Base-by-base conservation (phyloP, 805 yeast species). In the Pichia occidentalis region DNA sequence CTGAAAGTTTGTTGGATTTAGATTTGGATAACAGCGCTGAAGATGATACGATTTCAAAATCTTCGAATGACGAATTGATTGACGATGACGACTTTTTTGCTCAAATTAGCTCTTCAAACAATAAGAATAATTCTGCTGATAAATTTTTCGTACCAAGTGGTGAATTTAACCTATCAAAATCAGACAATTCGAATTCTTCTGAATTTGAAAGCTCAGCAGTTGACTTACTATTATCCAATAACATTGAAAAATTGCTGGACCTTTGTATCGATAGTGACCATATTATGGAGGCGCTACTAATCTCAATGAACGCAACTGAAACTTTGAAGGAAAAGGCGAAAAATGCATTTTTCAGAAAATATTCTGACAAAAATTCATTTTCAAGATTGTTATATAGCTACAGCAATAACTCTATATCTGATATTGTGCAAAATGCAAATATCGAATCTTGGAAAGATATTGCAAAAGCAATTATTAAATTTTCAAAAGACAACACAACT, bases 361-460 rank as follows among this genome's bases (percentile, higher is more conserved):
- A 72, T 45, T 76, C 75, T 16, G 50, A 60, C 4, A 46, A 67
- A 7, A 64, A 76, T 27, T 61, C 80, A 4, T 68, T 85, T 40
- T 72, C 95, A 3, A 80, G 98, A 52, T 67, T 86, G 12, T 65
- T 94, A 39, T 80, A 78, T 61, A 73, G 78, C 35, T 71, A 77
- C 11, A 68, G 85, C 1, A 66, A 73, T 22, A 64, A 65, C 24
- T 64, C 63, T 36, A 72, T 67, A 37, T 61, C 66, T 22, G 97
- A 90, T 56, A 57, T 92, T 44, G 92, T 87, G 22, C 69, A 72
- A 32, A 80, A 88, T 54, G 82, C 84, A 22, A 82, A 84, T 52
- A 77, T 88, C 27, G 37, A 38, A 16, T 78, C 84, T 47, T 92
- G 98, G 98, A 81, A 76, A 50, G 80, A 78, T 29, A 77, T 84